phyloP scores from a whole-genome alignment of 1,139 yeast genomes.

The Suhomyces chickasaworum region DNA sequence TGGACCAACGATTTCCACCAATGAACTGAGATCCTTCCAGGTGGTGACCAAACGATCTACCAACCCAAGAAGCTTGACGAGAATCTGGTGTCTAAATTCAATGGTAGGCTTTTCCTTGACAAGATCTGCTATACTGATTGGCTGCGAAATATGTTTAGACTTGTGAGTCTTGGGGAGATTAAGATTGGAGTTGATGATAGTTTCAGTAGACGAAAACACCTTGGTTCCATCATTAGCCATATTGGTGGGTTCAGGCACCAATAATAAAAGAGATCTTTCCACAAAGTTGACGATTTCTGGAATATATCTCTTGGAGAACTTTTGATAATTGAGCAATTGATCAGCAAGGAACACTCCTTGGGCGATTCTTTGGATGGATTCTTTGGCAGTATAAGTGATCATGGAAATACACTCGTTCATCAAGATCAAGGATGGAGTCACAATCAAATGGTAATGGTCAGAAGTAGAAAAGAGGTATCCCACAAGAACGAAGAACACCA shows the following conservation, averaged over 20 bases:
- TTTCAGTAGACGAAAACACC: slow-evolving; percentile 12
- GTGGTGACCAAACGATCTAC: slow-evolving; percentile 36
- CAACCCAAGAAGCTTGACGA: slow-evolving; percentile 27
- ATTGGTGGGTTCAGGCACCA: slow-evolving; percentile 46
- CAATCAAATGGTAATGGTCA: slow-evolving; percentile 90
- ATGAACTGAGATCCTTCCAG: slow-evolving; percentile 70
- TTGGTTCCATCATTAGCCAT: slow-evolving; percentile 6
- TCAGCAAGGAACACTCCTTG: slow-evolving; percentile 65
- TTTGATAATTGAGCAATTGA: slow-evolving; percentile 68
- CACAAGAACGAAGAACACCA: slow-evolving; percentile 66
- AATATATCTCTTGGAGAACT: slow-evolving; percentile 72
- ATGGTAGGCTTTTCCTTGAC: slow-evolving; percentile 18
- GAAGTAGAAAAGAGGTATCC: slow-evolving; percentile 89
- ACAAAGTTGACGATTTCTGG: slow-evolving; percentile 76
- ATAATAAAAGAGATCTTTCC: slow-evolving; percentile 50
- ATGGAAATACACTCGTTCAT: slow-evolving; percentile 65
- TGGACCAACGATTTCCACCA: slow-evolving; percentile 57
- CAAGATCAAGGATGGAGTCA: slow-evolving; percentile 77
- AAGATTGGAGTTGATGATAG: slow-evolving; percentile 18
- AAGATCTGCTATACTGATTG: slow-evolving; percentile 23
- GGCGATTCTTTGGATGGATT: slow-evolving; percentile 43
- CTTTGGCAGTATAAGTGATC: slow-evolving; percentile 41
- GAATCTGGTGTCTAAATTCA: slow-evolving; percentile 33
- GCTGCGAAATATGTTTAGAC: slow-evolving; percentile 10
- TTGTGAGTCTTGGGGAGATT: slow-evolving; percentile 24